Base-by-base conservation (phyloP, 2,329 filamentous ascomycete genomes). In the Hymenoscyphus salicellus region DNA sequence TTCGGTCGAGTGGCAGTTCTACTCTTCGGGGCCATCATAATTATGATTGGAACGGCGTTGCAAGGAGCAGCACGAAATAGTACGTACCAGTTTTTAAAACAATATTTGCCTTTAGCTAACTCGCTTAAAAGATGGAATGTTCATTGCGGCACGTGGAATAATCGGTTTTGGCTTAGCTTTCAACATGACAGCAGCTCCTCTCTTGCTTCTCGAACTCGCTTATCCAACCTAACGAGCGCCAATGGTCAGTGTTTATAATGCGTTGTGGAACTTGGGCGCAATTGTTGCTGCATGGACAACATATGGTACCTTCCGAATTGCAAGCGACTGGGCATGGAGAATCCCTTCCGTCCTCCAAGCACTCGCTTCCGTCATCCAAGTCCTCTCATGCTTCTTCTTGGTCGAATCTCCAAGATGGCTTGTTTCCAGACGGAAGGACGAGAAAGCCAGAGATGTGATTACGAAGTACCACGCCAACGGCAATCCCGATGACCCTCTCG, bases 331-430 rank as follows among this genome's bases (percentile, higher is more conserved):
- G 67, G 67, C 63, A 4, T 72, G 69, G 70, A 64, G 67, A 66
- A 69, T 68, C 17, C 70, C 69, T 0, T 70, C 69, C 1, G 30
- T 67, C n/a, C 61, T 72, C 8, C 70, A 71, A 56, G 67, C 58
- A 5, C 52, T 71, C 4, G 57, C 69, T 2, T 58, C 59, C 17
- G 20, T 70, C 3, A 32, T 72, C 11, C 70, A 69, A 55, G 58
- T 69, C 14, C 8, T 36, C 0, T 30, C 63, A 10, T 65, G 65
- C 23, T 66, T 58, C 41, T 67, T 64, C 36, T 52, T 70, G n/a
- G 63, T 64, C 14, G 86, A 89, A 68, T 85, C 82, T 5, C 86
- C 86, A 0, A 76, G 86, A 61, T 88, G 84, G 85, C 78, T 87
- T n/a, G 83, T 86, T 62, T 80, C 80, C 58, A 80, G 83, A 60